Conservation (phyloP, 192 early-diverging fungal genomes). For the Cetraspora pellucida region DNA sequence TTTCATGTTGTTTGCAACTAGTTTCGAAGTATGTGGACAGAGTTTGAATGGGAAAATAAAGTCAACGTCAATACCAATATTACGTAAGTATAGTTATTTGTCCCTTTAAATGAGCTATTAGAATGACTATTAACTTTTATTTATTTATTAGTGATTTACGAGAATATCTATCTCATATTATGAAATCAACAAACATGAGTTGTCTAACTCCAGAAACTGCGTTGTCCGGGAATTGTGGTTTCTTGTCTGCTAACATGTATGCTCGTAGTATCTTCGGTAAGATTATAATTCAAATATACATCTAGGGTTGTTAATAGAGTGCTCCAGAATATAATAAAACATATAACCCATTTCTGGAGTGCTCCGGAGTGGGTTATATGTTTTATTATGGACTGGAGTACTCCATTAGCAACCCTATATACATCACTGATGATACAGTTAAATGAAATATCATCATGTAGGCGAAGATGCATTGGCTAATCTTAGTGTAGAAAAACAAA, state of each 20-base stretch:
- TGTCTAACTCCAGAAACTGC: slow-evolving; percentile 95
- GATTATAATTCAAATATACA: neutral
- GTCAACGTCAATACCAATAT: slow-evolving; percentile 95
- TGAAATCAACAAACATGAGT: slow-evolving; percentile 97
- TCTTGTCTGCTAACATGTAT: slow-evolving; percentile 97
- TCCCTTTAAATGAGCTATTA: neutral
- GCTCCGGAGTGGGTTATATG: too few species aligned
- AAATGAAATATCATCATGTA: neutral
- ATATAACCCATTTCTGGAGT: too few species aligned
- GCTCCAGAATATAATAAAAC: too few species aligned
- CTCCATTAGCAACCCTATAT: too few species aligned
- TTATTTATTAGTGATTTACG: slow-evolving; percentile 70
- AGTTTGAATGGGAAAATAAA: slow-evolving; percentile 99
- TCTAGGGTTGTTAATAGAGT: too few species aligned
- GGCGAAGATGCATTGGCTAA: slow-evolving; percentile 96
- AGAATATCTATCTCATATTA: slow-evolving; percentile 88
- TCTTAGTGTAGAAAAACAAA: slow-evolving; percentile 87
- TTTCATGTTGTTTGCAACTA: slow-evolving; percentile 30
- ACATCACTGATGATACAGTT: too few species aligned
- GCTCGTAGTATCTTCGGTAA: slow-evolving; percentile 91
- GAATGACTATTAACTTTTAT: slow-evolving; percentile 4
- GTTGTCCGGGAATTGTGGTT: slow-evolving; percentile 92
- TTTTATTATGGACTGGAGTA: too few species aligned
- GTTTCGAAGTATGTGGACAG: slow-evolving; percentile 98
- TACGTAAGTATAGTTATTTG: slow-evolving; percentile 53